Base-by-base conservation (phyloP, 257 asterid genomes). In the Parsonsia alboflavescens region DNA sequence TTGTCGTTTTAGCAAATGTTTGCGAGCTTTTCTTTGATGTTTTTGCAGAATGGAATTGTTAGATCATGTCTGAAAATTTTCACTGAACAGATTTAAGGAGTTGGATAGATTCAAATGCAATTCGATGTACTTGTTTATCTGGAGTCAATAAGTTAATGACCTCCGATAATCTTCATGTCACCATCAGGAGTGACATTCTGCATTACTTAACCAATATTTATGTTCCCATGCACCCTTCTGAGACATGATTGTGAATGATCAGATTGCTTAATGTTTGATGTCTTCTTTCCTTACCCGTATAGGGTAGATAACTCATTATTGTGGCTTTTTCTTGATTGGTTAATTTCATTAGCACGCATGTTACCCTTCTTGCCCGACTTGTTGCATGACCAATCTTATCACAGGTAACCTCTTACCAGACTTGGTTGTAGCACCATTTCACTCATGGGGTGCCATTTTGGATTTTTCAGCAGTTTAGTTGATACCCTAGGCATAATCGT, bases 171-270 rank as follows among this genome's bases (percentile, higher is more conserved):
- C 46, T 30, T 30, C 15, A 2, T 66, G 52, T 53, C 42, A 65
- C 54, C 22, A 39, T 53, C 73, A 11, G 44, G 65, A 24, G 21
- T n/a, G 15, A 50, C 65, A 74, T 64, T 50, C 28, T 15, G 2
- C 72, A 12, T 42, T 13, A 68, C 17, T 58, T 52, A 13, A 26
- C 42, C 68, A 75, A 45, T 42, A 19, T 53, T 36, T 26, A 63
- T 74, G 72, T 63, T 73, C 57, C 58, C 78, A 52, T 67, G 22
- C 53, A 24, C 68, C 73, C 56, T 41, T 54, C 44, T 22, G 21
- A 39, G 68, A 39, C 45, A 30, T 67, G 73, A 75, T 46, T 67
- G 22, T 36, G 73, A 71, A 48, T 75, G 73, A 41, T n/a, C 36
- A 66, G 5, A 75, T 41, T 26, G 7, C 6, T 33, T 54, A 6